Conservation (phyloP, 306 rosid genomes). For the Parietaria judaica region DNA sequence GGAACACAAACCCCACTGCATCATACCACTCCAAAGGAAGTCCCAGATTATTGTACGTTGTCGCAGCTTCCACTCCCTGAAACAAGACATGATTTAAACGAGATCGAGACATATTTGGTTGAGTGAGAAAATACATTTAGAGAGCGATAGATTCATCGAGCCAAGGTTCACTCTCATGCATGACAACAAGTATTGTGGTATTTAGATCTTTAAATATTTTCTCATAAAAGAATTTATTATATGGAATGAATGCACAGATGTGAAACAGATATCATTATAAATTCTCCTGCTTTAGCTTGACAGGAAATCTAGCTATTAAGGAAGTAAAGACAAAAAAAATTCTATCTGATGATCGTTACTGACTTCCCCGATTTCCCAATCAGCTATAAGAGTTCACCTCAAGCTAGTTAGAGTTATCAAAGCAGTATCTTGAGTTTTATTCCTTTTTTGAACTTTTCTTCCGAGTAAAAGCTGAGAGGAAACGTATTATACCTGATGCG, state of each 20-base stretch:
- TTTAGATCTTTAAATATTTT: no score
- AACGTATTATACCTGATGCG: slow-evolving; percentile 56
- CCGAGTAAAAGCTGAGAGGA: not conserved
- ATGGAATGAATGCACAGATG: no score
- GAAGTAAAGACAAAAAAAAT: no score
- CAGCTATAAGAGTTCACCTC: not conserved
- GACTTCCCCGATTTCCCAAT: no score
- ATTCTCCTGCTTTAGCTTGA: no score
- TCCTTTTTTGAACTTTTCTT: not conserved
- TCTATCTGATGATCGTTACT: no score
- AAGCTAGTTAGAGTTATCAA: not conserved
- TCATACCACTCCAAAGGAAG: slow-evolving; percentile 75
- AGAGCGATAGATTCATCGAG: no score
- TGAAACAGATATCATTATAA: no score
- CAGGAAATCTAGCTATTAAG: no score
- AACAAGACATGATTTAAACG: slow-evolving; percentile 8
- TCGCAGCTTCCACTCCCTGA: slow-evolving; percentile 84
- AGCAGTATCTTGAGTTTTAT: not conserved
- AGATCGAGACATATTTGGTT: not conserved
- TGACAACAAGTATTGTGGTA: no score
- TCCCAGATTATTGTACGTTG: slow-evolving; percentile 65
- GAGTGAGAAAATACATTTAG: not conserved
- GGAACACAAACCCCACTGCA: slow-evolving; percentile 85
- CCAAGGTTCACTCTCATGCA: no score
- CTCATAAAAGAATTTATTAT: no score